These are phyloP conservation scores for Syzygium aqueum DNA, from an alignment of 345 rosid genomes.

Conservation along the genomic window DNA sequence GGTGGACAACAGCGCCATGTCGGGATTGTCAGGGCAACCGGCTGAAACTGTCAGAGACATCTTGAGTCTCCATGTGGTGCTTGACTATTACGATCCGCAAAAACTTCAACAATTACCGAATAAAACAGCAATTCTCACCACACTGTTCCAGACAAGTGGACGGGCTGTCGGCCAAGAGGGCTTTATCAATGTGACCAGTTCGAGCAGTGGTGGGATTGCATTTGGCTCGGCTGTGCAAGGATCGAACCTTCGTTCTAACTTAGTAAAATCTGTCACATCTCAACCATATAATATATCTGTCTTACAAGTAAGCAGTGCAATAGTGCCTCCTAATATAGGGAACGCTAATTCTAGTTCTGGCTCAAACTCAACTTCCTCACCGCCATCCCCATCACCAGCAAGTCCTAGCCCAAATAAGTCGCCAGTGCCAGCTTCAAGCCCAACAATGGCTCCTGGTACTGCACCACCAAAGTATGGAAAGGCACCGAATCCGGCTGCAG, in stretches of 20 bases:
- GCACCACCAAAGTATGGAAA: conserved; percentile 3
- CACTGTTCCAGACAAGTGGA: conserved; percentile 25
- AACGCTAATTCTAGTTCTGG: background rate
- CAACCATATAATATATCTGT: conserved; percentile 20
- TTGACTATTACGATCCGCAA: conserved; percentile 16
- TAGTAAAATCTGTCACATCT: conserved; percentile 12
- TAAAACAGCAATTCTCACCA: conserved; percentile 12
- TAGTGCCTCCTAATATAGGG: conserved; percentile 5
- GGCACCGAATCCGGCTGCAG: conserved; percentile 3
- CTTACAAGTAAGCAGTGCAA: conserved; percentile 20
- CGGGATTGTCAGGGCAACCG: conserved; percentile 1
- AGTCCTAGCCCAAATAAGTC: background rate
- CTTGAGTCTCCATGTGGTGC: conserved; percentile 23
- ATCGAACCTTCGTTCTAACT: background rate
- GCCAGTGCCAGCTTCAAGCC: background rate
- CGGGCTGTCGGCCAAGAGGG: conserved; percentile 15
- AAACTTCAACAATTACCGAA: conserved; percentile 6
- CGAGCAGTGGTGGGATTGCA: background rate
- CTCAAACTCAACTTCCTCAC: background rate
- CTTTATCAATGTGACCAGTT: conserved; percentile 18
- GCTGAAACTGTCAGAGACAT: background rate
- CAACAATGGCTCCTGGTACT: background rate
- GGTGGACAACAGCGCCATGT: conserved; percentile 12
- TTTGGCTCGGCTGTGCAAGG: conserved; percentile 18
- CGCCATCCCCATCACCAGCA: conserved; percentile 5